Evolutionary conservation across 495 filamentous ascomycete genomes (phyloP).

Genomic region (Annulohypoxylon stygium): DNA sequence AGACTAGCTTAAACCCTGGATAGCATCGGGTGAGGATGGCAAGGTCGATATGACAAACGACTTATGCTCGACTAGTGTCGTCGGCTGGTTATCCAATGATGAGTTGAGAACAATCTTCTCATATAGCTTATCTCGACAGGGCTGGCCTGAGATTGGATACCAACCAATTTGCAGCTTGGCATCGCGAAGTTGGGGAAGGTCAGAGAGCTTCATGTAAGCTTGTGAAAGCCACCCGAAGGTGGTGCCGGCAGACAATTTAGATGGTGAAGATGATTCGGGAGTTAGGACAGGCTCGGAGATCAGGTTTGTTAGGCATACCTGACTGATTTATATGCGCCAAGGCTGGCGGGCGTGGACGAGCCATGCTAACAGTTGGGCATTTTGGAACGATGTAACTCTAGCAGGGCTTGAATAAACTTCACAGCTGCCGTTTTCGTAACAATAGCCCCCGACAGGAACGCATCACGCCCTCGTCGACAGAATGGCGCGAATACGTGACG

Average conservation of each 20-base stretch:
- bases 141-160: conserved; percentile 37
- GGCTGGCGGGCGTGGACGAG: conserved; percentile 24
- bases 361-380: conserved; percentile 17
- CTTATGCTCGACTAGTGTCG: conserved; percentile 21
- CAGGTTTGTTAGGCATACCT: conserved; percentile 36
- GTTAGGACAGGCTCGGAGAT: conserved; percentile 34
- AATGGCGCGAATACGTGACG: conserved; percentile 40
- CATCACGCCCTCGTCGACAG: conserved; percentile 39
- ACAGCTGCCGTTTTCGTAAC: conserved; percentile 46
- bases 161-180: conserved; percentile 43
- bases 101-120: neutral
- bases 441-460: conserved; percentile 18
- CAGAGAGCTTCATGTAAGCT: conserved; percentile 22
- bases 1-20: conserved; percentile 13
- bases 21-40: conserved; percentile 31
- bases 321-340: conserved; percentile 39
- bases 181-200: conserved; percentile 31
- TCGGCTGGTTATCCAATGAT: conserved; percentile 30
- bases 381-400: conserved; percentile 41
- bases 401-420: conserved; percentile 37
- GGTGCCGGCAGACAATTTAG: conserved; percentile 35
- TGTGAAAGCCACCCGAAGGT: conserved; percentile 20
- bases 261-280: conserved; percentile 38
- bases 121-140: conserved; percentile 33
- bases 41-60: conserved; percentile 26